Percentiles rank a stretch among this genome's conserved stretches.
Conservation (phyloP, 2,329 filamentous ascomycete genomes). For the Cordyceps javanica region DNA sequence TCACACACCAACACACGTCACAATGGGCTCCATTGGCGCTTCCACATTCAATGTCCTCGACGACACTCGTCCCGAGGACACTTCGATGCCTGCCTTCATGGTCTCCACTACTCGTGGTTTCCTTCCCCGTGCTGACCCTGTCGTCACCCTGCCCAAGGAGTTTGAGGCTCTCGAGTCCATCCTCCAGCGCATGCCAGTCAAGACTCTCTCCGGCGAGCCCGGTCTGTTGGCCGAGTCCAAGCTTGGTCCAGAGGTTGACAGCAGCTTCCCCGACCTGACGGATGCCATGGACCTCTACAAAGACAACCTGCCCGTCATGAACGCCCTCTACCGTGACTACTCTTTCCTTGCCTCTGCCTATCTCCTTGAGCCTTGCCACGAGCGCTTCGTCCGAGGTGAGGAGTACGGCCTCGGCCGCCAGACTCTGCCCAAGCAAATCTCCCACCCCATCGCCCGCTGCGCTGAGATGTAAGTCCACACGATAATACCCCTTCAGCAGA, state of each 20-base stretch:
- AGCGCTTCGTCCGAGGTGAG: conserved; percentile 63
- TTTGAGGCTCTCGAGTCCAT: conserved; percentile 69
- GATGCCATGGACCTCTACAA: conserved; percentile 64
- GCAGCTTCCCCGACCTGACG: conserved; percentile 72
- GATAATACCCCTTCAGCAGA: not conserved
- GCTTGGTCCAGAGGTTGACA: conserved; percentile 68
- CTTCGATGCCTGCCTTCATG: conserved; percentile 67
- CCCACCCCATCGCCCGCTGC: conserved; percentile 76
- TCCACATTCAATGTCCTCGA: conserved; percentile 53
- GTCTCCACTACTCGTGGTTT: conserved; percentile 71
- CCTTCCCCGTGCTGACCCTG: conserved; percentile 60
- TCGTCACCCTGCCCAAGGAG: conserved; percentile 60
- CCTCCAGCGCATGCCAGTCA: conserved; percentile 72
- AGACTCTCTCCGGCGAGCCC: conserved; percentile 63
- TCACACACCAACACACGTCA: conserved; percentile 16
- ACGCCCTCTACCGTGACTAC: conserved; percentile 86
- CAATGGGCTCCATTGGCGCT: conserved; percentile 36
- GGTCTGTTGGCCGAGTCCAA: conserved; percentile 70
- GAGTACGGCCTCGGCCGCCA: conserved; percentile 73
- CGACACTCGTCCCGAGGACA: conserved; percentile 57
- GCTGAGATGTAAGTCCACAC: conserved; percentile 66
- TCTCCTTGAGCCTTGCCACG: conserved; percentile 84
- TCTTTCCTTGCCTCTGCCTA: conserved; percentile 86
- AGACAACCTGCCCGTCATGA: conserved; percentile 70
- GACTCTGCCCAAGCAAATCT: conserved; percentile 64